phyloP scores from a whole-genome alignment of 352 stramenopile genomes.

The Discostella stelligera region DNA sequence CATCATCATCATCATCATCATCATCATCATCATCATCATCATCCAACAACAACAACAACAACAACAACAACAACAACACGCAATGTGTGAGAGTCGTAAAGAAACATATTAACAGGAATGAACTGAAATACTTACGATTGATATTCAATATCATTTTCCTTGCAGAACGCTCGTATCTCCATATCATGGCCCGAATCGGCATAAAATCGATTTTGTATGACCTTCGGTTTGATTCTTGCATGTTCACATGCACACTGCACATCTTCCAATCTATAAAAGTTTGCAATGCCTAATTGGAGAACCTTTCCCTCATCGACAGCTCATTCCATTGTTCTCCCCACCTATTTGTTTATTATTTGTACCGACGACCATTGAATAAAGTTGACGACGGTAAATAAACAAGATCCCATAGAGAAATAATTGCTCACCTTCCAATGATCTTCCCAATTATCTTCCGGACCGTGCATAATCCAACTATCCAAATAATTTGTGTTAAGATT shows the following conservation, averaged over 20 bases:
- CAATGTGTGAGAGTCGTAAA: too few species aligned
- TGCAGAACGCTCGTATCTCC: slow-evolving; percentile 75
- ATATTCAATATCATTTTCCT: slow-evolving; percentile 70
- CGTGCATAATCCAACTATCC: slow-evolving; percentile 82
- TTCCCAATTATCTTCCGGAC: slow-evolving; percentile 63
- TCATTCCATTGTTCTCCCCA: slow-evolving; percentile 76
- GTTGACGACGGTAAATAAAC: too few species aligned
- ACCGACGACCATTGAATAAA: too few species aligned
- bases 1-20: too few species aligned
- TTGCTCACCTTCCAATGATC: slow-evolving; percentile 74
- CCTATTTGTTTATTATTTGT: too few species aligned
- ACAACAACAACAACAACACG: slow-evolving; percentile 3
- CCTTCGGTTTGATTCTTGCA: slow-evolving; percentile 69
- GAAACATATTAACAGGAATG: too few species aligned
- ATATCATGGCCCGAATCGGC: slow-evolving; percentile 71
- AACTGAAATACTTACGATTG: slow-evolving; percentile 61
- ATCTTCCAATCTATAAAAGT: slow-evolving; percentile 73
- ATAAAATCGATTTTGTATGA: slow-evolving; percentile 84
- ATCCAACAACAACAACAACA: too few species aligned
- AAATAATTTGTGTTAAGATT: slow-evolving; percentile 82
- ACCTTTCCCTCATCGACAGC: slow-evolving; percentile 69
- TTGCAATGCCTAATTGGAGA: slow-evolving; percentile 69
- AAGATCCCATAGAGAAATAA: too few species aligned
- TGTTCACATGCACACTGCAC: slow-evolving; percentile 69
- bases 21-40: too few species aligned